phyloP scores from a whole-genome alignment of 2,329 filamentous ascomycete genomes.

The Escovopsis weberi region DNA sequence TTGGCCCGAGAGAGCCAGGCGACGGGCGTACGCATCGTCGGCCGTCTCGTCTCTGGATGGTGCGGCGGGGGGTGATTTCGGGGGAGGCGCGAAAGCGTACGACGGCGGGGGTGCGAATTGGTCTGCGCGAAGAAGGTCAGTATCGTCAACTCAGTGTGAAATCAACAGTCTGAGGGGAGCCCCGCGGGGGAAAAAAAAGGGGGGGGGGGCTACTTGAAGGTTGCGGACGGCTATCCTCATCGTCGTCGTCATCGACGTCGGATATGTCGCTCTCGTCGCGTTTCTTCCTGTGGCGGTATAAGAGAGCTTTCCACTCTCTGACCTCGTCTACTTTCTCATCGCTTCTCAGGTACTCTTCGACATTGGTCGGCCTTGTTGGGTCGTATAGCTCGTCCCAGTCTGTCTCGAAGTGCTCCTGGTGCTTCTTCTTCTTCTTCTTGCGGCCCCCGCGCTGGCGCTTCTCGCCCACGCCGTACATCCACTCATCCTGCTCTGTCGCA shows the following conservation, averaged over 20 bases:
- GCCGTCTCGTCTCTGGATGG: slow-evolving; percentile 45
- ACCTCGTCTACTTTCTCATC: slow-evolving; percentile 72
- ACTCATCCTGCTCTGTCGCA: slow-evolving; percentile 64
- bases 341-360: slow-evolving; percentile 71
- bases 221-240: slow-evolving; percentile 14
- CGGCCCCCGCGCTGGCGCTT: slow-evolving; percentile 65
- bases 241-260: slow-evolving; percentile 29
- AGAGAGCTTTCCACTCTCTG: slow-evolving; percentile 68
- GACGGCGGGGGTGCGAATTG: slow-evolving; percentile 46
- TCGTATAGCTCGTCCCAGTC: slow-evolving; percentile 93
- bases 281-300: slow-evolving; percentile 53
- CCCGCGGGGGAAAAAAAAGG: background rate
- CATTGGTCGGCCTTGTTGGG: slow-evolving; percentile 64
- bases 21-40: slow-evolving; percentile 55
- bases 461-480: slow-evolving; percentile 47
- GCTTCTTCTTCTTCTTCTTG: slow-evolving; percentile 59
- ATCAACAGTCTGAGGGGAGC: background rate
- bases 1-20: slow-evolving; percentile 38
- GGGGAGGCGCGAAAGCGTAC: slow-evolving; percentile 43
- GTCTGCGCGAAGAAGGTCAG: slow-evolving; percentile 19
- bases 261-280: slow-evolving; percentile 26
- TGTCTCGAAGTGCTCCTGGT: slow-evolving; percentile 42
- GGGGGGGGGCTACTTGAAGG: slow-evolving; percentile 18
- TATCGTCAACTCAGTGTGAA: background rate
- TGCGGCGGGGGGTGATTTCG: slow-evolving; percentile 30